Conservation (phyloP, 108 stramenopile genomes). For the Nannochloropsis salina region DNA sequence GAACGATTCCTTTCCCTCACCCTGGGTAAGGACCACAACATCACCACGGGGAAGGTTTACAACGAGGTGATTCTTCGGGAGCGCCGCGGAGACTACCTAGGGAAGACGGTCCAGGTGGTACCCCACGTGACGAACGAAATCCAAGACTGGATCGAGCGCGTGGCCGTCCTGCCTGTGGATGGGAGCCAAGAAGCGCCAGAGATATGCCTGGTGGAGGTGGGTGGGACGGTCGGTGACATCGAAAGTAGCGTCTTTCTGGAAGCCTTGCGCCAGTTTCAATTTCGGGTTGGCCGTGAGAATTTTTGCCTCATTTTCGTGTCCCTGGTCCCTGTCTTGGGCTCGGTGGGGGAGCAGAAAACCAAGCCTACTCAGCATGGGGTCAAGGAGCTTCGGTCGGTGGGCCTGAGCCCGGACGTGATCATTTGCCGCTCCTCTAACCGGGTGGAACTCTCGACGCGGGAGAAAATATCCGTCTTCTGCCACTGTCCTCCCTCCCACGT, state of each 20-base stretch:
- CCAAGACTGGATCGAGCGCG: conserved; percentile 77
- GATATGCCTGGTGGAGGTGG: conserved; percentile 96
- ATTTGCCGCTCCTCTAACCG: conserved; percentile 64
- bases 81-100: conserved; percentile 92
- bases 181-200: conserved; percentile 68
- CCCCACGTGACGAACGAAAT: conserved; percentile 82
- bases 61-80: conserved; percentile 83
- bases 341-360: conserved; percentile 95
- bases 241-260: conserved; percentile 80
- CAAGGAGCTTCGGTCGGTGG: conserved; percentile 83
- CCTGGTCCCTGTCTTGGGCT: conserved; percentile 85
- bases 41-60: conserved; percentile 97
- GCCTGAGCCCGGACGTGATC: conserved; percentile 85
- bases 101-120: conserved; percentile 94
- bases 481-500: conserved; percentile 61
- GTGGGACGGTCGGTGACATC: conserved; percentile 99
- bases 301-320: conserved; percentile 90
- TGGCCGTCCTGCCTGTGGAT: conserved; percentile 67
- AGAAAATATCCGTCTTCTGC: conserved; percentile 66
- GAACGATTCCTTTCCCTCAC: conserved; percentile 85
- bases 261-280: conserved; percentile 95
- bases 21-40: conserved; percentile 81
- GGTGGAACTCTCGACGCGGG: conserved; percentile 60
- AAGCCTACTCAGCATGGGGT: conserved; percentile 99
- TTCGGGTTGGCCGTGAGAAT: conserved; percentile 86